phyloP scores from a whole-genome alignment of 192 early-diverging fungal genomes.

The Diversispora epigaea region DNA sequence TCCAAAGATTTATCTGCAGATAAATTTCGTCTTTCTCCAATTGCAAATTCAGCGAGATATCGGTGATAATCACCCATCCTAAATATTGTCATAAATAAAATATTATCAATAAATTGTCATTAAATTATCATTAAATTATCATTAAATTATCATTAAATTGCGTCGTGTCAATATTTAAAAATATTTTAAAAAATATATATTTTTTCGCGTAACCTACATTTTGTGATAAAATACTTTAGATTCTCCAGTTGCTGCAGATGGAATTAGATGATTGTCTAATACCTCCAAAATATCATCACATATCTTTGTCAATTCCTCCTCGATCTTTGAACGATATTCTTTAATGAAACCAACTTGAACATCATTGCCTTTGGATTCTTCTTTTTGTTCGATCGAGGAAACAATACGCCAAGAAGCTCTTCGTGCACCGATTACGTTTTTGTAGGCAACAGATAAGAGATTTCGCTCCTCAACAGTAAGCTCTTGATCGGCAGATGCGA shows the following conservation, averaged over 20 bases:
- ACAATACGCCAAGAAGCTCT: conserved; percentile 99
- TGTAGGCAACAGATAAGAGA: conserved; percentile 97
- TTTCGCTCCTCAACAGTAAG: conserved; percentile 98
- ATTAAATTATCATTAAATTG: too few relatives aligned
- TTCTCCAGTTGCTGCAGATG: conserved; percentile 88
- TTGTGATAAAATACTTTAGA: conserved; percentile 99
- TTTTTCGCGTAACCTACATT: conserved; percentile 65
- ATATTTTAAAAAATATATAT: background rate
- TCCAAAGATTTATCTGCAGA: conserved; percentile 83
- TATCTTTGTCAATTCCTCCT: conserved; percentile 90
- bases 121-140: conserved; percentile 5
- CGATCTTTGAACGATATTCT: conserved; percentile 93
- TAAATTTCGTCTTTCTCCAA: conserved; percentile 79
- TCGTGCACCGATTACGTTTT: conserved; percentile 99
- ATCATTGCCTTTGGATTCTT: conserved; percentile 90
- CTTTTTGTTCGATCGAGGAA: conserved; percentile 99
- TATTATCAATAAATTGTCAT: conserved; percentile 22
- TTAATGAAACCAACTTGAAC: conserved; percentile 91
- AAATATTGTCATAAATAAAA: conserved; percentile 24
- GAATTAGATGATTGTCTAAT: conserved; percentile 87
- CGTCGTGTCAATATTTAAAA: too few relatives aligned
- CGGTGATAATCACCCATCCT: conserved; percentile 99
- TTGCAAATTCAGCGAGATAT: conserved; percentile 97
- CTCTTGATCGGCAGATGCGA: conserved; percentile 65
- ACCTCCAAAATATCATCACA: conserved; percentile 95